Evolutionary conservation across 257 asterid genomes (phyloP).

Genomic region (Solanum okadae): DNA sequence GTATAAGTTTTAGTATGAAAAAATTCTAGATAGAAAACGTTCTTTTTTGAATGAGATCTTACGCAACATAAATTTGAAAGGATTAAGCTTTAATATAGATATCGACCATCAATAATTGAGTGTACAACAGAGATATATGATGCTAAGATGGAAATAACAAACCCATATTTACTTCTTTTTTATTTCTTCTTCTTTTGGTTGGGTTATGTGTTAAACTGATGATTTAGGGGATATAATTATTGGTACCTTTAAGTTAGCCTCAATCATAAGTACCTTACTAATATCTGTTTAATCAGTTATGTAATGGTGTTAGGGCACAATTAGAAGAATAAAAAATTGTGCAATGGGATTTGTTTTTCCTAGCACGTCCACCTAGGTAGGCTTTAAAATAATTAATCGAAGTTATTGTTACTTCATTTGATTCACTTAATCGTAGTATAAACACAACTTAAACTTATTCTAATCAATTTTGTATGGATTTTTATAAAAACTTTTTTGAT

Average conservation of each 20-base stretch:
- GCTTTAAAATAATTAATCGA: background rate
- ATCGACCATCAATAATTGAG: background rate
- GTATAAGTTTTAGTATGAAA: too few species aligned
- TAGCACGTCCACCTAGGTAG: background rate
- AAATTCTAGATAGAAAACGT: too few species aligned
- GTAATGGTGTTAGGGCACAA: background rate
- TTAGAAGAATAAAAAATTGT: background rate
- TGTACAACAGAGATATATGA: too few species aligned
- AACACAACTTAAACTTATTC: background rate
- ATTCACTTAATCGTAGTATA: background rate
- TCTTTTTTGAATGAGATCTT: too few species aligned
- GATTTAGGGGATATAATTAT: background rate
- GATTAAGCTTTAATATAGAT: rapidly evolving
- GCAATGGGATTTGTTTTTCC: background rate
- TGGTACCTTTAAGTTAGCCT: background rate
- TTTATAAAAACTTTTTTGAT: background rate
- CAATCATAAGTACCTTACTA: background rate
- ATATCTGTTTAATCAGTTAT: background rate
- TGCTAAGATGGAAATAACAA: too few species aligned
- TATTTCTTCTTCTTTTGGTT: background rate
- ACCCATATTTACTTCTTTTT: background rate
- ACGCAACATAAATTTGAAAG: rapidly evolving
- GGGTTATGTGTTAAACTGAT: background rate
- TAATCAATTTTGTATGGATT: background rate
- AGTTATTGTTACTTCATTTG: too few species aligned